Conservation (phyloP, 2,329 filamentous ascomycete species). For the Penicillium sp. region DNA sequence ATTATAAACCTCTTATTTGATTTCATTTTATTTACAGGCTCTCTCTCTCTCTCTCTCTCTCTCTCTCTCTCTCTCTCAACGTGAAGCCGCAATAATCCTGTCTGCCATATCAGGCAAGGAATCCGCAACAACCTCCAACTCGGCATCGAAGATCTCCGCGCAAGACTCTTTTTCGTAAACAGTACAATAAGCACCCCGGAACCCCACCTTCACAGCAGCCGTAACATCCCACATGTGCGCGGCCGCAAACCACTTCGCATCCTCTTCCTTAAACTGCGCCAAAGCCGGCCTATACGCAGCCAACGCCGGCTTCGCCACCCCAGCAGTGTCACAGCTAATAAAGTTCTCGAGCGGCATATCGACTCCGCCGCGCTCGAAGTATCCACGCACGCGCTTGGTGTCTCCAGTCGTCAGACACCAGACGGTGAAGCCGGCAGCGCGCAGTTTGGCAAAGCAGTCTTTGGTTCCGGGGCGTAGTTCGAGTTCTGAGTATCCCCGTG, state of each 20-base stretch:
- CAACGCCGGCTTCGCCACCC: conserved; percentile 56
- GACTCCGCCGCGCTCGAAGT: conserved; percentile 55
- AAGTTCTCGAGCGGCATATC: conserved; percentile 58
- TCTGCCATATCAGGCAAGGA: conserved; percentile 55
- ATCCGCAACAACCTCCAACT: conserved; percentile 57
- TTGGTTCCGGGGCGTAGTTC: conserved; percentile 40
- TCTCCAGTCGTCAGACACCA: conserved; percentile 62
- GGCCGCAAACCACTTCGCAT: conserved; percentile 60
- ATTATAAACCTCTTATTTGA: not conserved
- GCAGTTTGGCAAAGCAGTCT: conserved; percentile 47
- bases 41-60: too few species aligned
- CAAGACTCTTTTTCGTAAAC: conserved; percentile 58
- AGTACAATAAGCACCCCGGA: conserved; percentile 59
- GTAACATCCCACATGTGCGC: conserved; percentile 65
- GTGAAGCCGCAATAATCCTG: not conserved
- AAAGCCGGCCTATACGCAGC: conserved; percentile 53
- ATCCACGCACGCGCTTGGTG: conserved; percentile 54
- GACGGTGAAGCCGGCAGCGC: conserved; percentile 54
- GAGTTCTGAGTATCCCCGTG: conserved; percentile 41
- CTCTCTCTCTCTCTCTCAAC: too few species aligned
- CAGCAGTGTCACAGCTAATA: conserved; percentile 54
- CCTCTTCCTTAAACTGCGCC: conserved; percentile 44
- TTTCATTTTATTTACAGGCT: not conserved
- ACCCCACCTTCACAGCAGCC: conserved; percentile 56
- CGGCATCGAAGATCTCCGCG: conserved; percentile 53